phyloP scores from a whole-genome alignment of 352 stramenopile species.

The Pythium folliculosum region DNA sequence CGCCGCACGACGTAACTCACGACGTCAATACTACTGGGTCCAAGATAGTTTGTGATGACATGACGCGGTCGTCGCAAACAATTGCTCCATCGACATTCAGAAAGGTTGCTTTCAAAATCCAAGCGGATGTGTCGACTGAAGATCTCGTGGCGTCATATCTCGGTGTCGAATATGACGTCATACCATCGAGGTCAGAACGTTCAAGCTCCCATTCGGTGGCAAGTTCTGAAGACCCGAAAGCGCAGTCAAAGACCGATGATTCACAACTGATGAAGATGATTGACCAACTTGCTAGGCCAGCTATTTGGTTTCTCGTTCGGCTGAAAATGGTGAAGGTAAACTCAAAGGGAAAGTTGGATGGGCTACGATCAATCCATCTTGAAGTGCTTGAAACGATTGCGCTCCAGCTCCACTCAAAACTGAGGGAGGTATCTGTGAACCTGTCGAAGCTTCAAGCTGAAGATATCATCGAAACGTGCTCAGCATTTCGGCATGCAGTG shows the following conservation, averaged over 20 bases:
- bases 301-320: conserved; percentile 24
- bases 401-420: conserved; percentile 39
- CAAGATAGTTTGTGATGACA: neutral
- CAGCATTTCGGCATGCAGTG: conserved; percentile 53
- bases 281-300: conserved; percentile 25
- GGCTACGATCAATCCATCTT: conserved; percentile 33
- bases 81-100: neutral
- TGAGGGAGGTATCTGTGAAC: conserved; percentile 53
- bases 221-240: neutral
- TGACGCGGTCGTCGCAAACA: neutral
- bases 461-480: conserved; percentile 55
- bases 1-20: too few relatives aligned
- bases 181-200: neutral
- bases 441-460: conserved; percentile 41
- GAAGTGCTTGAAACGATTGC: conserved; percentile 51
- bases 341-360: neutral
- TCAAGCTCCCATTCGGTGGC: neutral
- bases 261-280: conserved; percentile 4
- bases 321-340: conserved; percentile 18
- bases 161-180: neutral
- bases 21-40: too few relatives aligned
- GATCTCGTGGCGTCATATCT: conserved; percentile 25
- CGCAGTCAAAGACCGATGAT: neutral
- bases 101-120: conserved; percentile 15
- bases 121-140: conserved; percentile 17